Conservation (phyloP, 2,329 filamentous ascomycete species). For the Venturia carpophila region DNA sequence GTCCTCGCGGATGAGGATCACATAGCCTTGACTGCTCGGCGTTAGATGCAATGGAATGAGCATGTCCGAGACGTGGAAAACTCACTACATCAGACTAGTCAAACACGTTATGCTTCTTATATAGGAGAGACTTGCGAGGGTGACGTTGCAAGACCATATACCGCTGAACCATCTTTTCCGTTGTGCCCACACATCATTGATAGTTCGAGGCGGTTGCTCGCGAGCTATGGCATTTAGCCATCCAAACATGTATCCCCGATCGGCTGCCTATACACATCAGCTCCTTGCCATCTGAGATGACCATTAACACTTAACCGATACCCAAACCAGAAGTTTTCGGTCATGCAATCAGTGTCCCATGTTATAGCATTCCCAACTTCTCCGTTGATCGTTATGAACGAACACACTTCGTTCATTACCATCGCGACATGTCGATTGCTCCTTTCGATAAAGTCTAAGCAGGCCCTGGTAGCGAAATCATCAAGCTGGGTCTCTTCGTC, state of each 20-base stretch:
- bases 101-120: not conserved
- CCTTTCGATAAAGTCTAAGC: conserved; percentile 12
- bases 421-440: not conserved
- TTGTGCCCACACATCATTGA: conserved; percentile 15
- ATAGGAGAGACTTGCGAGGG: not conserved
- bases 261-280: not conserved
- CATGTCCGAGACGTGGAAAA: not conserved
- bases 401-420: not conserved
- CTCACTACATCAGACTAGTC: not conserved
- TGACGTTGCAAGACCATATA: conserved; percentile 9
- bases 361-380: conserved; percentile 15
- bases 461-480: conserved; percentile 8
- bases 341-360: conserved; percentile 18
- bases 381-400: conserved; percentile 17
- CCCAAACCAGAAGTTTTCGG: conserved; percentile 19
- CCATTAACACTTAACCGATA: not conserved
- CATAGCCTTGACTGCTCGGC: not conserved
- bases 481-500: conserved; percentile 19
- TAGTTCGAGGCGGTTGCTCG: conserved; percentile 16
- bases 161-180: conserved; percentile 17
- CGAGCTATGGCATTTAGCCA: conserved; percentile 19
- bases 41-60: not conserved
- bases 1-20: not conserved
- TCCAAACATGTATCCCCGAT: conserved; percentile 18
- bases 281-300: not conserved